Conservation (phyloP, 2,329 filamentous ascomycete genomes). For the Xylaria arbuscula region DNA sequence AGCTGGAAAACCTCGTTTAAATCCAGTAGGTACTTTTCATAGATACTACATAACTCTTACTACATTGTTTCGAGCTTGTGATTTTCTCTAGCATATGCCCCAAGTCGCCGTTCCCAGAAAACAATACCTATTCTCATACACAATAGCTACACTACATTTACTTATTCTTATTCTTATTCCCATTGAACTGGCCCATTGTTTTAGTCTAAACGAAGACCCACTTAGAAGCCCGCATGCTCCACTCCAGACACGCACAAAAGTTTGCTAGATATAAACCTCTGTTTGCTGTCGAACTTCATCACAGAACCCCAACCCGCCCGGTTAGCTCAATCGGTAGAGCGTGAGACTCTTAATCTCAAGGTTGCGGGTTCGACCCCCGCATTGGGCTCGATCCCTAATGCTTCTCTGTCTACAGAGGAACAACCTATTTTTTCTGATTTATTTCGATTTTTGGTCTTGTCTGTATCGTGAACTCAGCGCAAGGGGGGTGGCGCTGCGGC, state of each 20-base stretch:
- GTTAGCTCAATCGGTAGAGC: slow-evolving; percentile 79
- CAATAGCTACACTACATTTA: no score
- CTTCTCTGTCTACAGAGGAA: slow-evolving; percentile 21
- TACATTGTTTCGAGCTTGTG: no score
- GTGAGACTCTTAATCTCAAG: slow-evolving; percentile 72
- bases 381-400: slow-evolving; percentile 40
- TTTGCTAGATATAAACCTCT: background rate
- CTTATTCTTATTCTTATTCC: no score
- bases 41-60: no score
- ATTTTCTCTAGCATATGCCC: no score
- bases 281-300: background rate
- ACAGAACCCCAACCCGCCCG: slow-evolving; percentile 53
- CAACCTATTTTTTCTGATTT: slow-evolving; percentile 26
- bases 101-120: no score
- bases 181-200: no score
- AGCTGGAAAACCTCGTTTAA: background rate
- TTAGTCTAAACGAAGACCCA: no score
- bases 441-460: background rate
- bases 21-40: background rate
- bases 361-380: slow-evolving; percentile 46
- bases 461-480: no score
- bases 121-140: no score
- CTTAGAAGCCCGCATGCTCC: no score
- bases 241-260: background rate
- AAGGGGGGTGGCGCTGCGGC: no score